A percentile compares a stretch with the other conserved stretches of the same genome.
Evolutionary conservation across 2,329 filamentous ascomycete genomes (phyloP).

Genomic region (Aspergillus sp.): DNA sequence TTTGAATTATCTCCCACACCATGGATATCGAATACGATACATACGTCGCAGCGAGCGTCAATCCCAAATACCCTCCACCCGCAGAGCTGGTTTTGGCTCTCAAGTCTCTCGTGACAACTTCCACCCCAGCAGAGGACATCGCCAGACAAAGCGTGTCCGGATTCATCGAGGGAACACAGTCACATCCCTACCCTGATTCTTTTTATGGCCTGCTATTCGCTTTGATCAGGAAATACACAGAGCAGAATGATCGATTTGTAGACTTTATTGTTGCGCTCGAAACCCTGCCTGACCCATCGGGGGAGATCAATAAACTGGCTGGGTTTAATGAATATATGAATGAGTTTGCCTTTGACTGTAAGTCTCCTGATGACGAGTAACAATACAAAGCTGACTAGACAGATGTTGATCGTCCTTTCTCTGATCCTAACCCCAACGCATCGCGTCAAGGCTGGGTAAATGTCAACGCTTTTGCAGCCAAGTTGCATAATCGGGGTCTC

Average conservation of each 20-base stretch:
- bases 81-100: neutral
- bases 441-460: neutral
- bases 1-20: neutral
- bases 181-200: neutral
- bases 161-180: neutral
- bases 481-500: neutral
- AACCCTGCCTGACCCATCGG: neutral
- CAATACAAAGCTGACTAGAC: neutral
- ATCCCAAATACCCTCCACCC: neutral
- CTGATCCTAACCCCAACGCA: neutral
- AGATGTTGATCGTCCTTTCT: neutral
- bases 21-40: neutral
- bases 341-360: conserved; percentile 1
- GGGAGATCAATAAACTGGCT: neutral
- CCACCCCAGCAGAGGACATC: neutral
- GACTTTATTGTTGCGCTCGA: neutral
- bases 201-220: neutral
- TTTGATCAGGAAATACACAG: neutral
- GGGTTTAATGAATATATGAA: neutral
- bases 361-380: neutral
- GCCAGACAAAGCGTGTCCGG: neutral
- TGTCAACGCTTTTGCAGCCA: neutral
- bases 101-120: neutral
- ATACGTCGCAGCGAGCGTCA: neutral
- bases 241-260: neutral